Percentiles rank a stretch among this genome's conserved stretches.
Evolutionary conservation across 1,284 basidiomycete species (phyloP).

Genomic region (Agroathelia rolfsii): DNA sequence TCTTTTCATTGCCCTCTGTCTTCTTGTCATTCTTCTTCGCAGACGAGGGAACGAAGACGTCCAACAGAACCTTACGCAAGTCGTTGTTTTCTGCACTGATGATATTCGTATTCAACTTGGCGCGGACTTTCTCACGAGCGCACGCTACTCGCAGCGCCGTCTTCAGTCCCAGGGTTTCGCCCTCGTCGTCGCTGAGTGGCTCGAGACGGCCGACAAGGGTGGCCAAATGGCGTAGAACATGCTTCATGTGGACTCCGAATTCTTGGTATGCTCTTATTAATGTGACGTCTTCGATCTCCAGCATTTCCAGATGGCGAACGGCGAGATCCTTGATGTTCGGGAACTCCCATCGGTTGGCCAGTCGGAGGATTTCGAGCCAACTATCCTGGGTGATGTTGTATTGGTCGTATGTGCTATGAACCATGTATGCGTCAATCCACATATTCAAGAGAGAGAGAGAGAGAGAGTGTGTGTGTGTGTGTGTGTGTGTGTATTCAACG

Average conservation of each 20-base stretch:
- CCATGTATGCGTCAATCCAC: too few relatives aligned
- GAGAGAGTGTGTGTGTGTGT: too few relatives aligned
- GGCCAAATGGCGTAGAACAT: conserved; percentile 47
- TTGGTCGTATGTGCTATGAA: conserved; percentile 40
- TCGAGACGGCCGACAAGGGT: conserved; percentile 37
- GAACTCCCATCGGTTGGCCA: conserved; percentile 41
- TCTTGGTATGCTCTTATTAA: conserved; percentile 42
- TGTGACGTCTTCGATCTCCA: conserved; percentile 32
- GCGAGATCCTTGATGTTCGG: conserved; percentile 36
- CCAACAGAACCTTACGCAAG: too few relatives aligned
- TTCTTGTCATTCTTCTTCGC: too few relatives aligned
- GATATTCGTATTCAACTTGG: too few relatives aligned
- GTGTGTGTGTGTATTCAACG: too few relatives aligned
- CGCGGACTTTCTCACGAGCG: conserved; percentile 35
- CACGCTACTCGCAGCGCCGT: conserved; percentile 36
- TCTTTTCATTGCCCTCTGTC: too few relatives aligned
- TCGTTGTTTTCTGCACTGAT: too few relatives aligned
- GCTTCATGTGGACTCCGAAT: conserved; percentile 39
- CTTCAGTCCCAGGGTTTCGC: conserved; percentile 36
- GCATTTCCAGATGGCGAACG: conserved; percentile 36
- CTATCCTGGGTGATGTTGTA: conserved; percentile 41
- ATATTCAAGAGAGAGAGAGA: neutral
- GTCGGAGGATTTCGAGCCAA: conserved; percentile 41
- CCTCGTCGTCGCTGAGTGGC: conserved; percentile 36
- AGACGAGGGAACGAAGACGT: too few relatives aligned